These are phyloP conservation scores for Dipodascopsis uninucleata DNA, from an alignment of 805 yeast genomes.

Conservation along the genomic window DNA sequence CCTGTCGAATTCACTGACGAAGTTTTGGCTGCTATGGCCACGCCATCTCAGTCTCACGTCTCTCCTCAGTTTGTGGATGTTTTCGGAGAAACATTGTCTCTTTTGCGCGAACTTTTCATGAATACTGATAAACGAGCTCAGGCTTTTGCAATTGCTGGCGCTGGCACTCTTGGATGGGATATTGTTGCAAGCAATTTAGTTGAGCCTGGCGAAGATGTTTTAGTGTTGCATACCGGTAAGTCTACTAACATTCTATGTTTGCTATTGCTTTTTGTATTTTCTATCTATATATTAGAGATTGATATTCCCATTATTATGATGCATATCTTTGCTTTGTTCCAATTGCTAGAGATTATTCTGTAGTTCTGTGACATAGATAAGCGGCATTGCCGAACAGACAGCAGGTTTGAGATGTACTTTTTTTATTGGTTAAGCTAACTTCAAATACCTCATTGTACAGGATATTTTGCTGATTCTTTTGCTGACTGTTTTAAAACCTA, in stretches of 20 bases:
- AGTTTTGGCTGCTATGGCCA: slow-evolving; percentile 74
- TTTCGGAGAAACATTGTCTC: slow-evolving; percentile 64
- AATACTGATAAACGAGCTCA: slow-evolving; percentile 65
- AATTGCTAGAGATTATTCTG: background rate
- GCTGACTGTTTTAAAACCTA: slow-evolving; percentile 70
- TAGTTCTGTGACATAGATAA: background rate
- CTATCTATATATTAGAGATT: background rate
- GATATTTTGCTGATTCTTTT: slow-evolving; percentile 42
- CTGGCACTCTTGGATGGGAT: slow-evolving; percentile 97
- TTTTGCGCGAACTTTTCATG: slow-evolving; percentile 65
- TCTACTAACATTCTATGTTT: too few relatives aligned
- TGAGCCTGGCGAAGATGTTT: slow-evolving; percentile 59
- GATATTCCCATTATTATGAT: background rate
- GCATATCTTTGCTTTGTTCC: background rate
- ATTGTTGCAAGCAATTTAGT: slow-evolving; percentile 75
- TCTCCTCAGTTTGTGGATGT: slow-evolving; percentile 74
- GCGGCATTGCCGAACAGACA: background rate
- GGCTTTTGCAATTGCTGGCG: slow-evolving; percentile 78
- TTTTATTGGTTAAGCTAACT: background rate
- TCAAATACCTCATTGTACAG: slow-evolving; percentile 3
- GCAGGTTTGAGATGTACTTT: background rate
- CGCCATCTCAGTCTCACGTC: slow-evolving; percentile 86
- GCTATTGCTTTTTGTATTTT: too few relatives aligned
- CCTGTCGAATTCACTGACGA: slow-evolving; percentile 79
- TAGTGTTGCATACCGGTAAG: slow-evolving; percentile 86